Conservation (phyloP, 1,139 yeast species). For the Geotrichum siamense region DNA sequence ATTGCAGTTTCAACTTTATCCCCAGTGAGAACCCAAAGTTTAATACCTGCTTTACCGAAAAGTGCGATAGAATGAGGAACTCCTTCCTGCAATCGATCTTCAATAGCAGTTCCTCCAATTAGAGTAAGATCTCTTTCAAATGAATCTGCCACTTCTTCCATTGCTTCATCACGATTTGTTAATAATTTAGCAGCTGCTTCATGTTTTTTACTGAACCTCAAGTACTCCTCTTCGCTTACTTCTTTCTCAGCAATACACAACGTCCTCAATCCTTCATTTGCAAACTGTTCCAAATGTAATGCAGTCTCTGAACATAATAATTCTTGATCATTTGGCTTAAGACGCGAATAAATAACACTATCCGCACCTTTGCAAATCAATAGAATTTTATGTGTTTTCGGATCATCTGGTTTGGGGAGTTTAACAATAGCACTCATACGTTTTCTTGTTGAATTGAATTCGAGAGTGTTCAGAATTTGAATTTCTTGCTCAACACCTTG, state of each 20-base stretch:
- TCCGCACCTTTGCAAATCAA: constrained; percentile 97
- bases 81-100: constrained; percentile 88
- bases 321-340: constrained; percentile 30
- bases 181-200: constrained; percentile 65
- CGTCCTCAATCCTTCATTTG: constrained; percentile 92
- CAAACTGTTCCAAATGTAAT: constrained; percentile 75
- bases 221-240: constrained; percentile 52
- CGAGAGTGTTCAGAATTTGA: constrained; percentile 80
- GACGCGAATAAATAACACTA: constrained; percentile 83
- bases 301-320: constrained; percentile 44
- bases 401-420: constrained; percentile 57
- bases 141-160: constrained; percentile 69
- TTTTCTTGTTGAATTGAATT: constrained; percentile 93
- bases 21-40: constrained; percentile 93
- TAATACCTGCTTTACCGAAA: constrained; percentile 80
- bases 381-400: constrained; percentile 71
- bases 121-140: constrained; percentile 64
- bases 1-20: constrained; percentile 96
- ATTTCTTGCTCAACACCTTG: constrained; percentile 67
- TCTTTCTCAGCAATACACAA: constrained; percentile 83
- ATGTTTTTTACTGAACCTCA: constrained; percentile 60
- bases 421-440: constrained; percentile 94
- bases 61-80: constrained; percentile 86
- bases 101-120: constrained; percentile 94
- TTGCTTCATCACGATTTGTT: constrained; percentile 64